phyloP scores from a whole-genome alignment of 768 basidiomycete genomes.

The Cubamyces sp. region DNA sequence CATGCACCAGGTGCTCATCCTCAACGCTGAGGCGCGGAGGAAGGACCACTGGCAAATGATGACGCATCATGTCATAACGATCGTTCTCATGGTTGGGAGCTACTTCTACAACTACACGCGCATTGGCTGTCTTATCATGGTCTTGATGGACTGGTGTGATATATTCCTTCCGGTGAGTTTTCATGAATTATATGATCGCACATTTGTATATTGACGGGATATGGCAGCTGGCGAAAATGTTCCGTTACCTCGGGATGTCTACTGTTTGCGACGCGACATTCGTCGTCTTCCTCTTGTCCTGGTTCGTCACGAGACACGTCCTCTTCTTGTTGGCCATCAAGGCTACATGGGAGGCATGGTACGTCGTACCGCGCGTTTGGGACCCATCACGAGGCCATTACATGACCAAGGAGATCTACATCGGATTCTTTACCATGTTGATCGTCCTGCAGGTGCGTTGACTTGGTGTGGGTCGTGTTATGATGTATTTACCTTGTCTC shows the following conservation, averaged over 20 bases:
- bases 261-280: slow-evolving; percentile 76
- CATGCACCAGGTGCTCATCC: slow-evolving; percentile 85
- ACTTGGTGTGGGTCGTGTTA: background rate
- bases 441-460: slow-evolving; percentile 61
- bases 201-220: slow-evolving; percentile 52
- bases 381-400: slow-evolving; percentile 60
- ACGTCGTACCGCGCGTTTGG: slow-evolving; percentile 59
- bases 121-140: slow-evolving; percentile 86
- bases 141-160: slow-evolving; percentile 94
- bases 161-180: slow-evolving; percentile 88
- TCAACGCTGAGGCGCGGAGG: slow-evolving; percentile 90
- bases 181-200: slow-evolving; percentile 88
- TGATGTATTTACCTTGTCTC: slow-evolving; percentile 10
- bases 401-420: slow-evolving; percentile 49
- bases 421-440: slow-evolving; percentile 58
- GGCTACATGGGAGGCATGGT: slow-evolving; percentile 58
- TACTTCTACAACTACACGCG: slow-evolving; percentile 87
- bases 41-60: slow-evolving; percentile 98
- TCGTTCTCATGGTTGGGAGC: slow-evolving; percentile 73
- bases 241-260: slow-evolving; percentile 75
- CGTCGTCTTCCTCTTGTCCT: slow-evolving; percentile 81
- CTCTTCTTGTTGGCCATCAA: slow-evolving; percentile 76
- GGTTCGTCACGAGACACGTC: slow-evolving; percentile 89
- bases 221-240: slow-evolving; percentile 88
- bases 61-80: slow-evolving; percentile 90